Conservation (phyloP, 805 yeast genomes). For the Suhomyces sp. region DNA sequence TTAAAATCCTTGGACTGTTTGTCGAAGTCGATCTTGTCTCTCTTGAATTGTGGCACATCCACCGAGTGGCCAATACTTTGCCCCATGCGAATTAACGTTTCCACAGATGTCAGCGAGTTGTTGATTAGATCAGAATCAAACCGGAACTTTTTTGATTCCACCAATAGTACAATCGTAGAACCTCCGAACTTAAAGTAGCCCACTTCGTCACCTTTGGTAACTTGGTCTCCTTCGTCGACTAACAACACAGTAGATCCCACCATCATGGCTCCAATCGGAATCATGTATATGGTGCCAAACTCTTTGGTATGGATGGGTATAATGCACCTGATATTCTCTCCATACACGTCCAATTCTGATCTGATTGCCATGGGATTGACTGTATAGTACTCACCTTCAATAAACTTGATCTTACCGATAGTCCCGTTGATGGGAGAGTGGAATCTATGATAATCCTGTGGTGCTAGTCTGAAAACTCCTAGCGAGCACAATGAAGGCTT, state of each 20-base stretch:
- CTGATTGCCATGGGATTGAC: slow-evolving; percentile 97
- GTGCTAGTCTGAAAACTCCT: slow-evolving; percentile 86
- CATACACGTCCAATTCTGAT: slow-evolving; percentile 84
- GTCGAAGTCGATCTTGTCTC: slow-evolving; percentile 46
- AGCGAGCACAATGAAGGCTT: slow-evolving; percentile 51
- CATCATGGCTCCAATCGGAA: slow-evolving; percentile 98
- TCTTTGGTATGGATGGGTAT: slow-evolving; percentile 70
- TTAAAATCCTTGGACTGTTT: slow-evolving; percentile 47
- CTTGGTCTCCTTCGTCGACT: slow-evolving; percentile 53
- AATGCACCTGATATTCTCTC: slow-evolving; percentile 81
- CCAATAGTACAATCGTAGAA: slow-evolving; percentile 71
- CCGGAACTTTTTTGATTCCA: slow-evolving; percentile 47
- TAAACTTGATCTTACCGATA: slow-evolving; percentile 60
- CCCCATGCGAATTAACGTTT: slow-evolving; percentile 84
- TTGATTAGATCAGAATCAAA: slow-evolving; percentile 73
- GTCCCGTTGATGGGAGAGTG: slow-evolving; percentile 83
- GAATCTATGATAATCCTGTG: slow-evolving; percentile 95
- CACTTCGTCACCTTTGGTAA: slow-evolving; percentile 74
- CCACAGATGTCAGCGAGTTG: slow-evolving; percentile 69
- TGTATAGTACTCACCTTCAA: slow-evolving; percentile 90
- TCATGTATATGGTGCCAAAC: slow-evolving; percentile 76
- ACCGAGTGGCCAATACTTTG: slow-evolving; percentile 84
- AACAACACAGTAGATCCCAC: slow-evolving; percentile 86
- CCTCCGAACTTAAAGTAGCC: slow-evolving; percentile 98
- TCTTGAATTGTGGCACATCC: slow-evolving; percentile 44